Conservation (phyloP, 164 flowering plant genomes). For the Berberis vulgaris region DNA sequence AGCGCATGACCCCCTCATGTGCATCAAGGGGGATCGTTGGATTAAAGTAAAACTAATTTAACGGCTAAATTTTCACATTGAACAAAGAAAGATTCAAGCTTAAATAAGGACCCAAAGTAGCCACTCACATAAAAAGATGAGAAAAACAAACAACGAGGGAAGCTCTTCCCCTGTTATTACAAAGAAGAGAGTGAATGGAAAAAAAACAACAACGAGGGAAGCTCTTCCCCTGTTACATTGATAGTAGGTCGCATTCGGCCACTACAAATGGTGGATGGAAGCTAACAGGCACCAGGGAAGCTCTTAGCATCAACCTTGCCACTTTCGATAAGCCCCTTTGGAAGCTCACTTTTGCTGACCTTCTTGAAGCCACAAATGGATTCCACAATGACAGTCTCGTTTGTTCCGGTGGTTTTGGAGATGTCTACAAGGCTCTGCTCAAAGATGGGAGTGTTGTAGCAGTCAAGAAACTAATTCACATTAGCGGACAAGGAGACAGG, state of each 20-base stretch:
- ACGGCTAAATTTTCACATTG: no score
- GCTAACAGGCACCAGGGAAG: conserved; percentile 62
- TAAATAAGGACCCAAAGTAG: no score
- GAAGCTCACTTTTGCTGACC: conserved; percentile 90
- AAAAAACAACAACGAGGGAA: conserved; percentile 38
- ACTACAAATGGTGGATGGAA: conserved; percentile 55
- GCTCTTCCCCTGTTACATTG: conserved; percentile 23
- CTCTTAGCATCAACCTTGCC: conserved; percentile 78
- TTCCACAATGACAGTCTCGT: conserved; percentile 75
- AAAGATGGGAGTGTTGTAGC: conserved; percentile 87
- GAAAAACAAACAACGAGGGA: no score
- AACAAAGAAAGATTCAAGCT: no score
- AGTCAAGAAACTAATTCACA: conserved; percentile 83
- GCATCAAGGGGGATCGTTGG: no score
- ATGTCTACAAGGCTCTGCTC: conserved; percentile 83
- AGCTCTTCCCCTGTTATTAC: conserved; percentile 27
- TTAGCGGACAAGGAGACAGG: conserved; percentile 92
- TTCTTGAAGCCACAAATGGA: conserved; percentile 87
- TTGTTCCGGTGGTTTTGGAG: conserved; percentile 97
- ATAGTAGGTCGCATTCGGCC: conserved; percentile 53
- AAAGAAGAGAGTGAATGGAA: conserved; percentile 49
- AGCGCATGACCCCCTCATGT: no score
- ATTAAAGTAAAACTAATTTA: no score
- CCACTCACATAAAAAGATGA: no score
- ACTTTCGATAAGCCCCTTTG: conserved; percentile 87